Conservation (phyloP, 257 asterid species). For the Anisodus tanguticus region DNA sequence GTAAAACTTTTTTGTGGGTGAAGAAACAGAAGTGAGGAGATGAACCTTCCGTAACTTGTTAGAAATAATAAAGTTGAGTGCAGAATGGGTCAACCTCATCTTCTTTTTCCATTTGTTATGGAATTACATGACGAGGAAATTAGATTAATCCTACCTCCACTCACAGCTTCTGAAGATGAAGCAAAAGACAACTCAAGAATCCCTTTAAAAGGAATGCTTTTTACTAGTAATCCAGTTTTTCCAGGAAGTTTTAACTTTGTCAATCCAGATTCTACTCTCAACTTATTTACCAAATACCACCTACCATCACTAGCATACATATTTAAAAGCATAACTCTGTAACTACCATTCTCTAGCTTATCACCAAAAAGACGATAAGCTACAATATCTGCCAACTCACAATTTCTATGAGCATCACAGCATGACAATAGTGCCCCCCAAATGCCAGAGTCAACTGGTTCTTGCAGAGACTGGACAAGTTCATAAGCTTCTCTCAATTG, state of each 20-base stretch:
- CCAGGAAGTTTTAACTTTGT: conserved; percentile 59
- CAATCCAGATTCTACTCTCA: conserved; percentile 55
- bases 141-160: neutral
- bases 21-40: conserved; percentile 1
- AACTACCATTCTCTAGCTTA: conserved; percentile 43
- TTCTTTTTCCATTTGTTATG: neutral
- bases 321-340: conserved; percentile 72
- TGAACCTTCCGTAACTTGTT: neutral
- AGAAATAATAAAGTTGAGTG: neutral
- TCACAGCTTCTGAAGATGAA: neutral
- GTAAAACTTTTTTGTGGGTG: neutral
- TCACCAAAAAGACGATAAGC: conserved; percentile 45
- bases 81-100: neutral
- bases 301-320: conserved; percentile 67
- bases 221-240: conserved; percentile 59
- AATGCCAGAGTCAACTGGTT: conserved; percentile 58
- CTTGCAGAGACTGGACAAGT: conserved; percentile 48
- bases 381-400: conserved; percentile 53
- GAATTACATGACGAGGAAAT: neutral
- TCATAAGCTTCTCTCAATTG: conserved; percentile 67
- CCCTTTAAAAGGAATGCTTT: conserved; percentile 19
- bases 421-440: conserved; percentile 90
- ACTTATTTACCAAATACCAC: conserved; percentile 67
- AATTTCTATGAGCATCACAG: conserved; percentile 54
- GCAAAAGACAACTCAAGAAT: neutral